Base-by-base conservation (phyloP, 345 rosid species). In the Populus pruinosa region DNA sequence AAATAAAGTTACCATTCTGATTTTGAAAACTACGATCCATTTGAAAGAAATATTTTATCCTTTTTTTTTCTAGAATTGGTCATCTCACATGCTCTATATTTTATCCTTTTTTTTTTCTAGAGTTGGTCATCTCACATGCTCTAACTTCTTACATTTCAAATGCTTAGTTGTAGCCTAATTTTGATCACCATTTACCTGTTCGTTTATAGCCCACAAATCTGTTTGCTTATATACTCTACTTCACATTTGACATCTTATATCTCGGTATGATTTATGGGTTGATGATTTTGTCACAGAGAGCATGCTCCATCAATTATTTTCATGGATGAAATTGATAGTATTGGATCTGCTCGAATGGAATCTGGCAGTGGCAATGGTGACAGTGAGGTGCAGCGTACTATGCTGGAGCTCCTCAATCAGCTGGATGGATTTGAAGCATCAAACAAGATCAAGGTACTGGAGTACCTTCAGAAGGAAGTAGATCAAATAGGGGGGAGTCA, bases 291-390 rank as follows among this genome's bases (percentile, higher is more conserved):
- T 55, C 71, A 66, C 82, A 96, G 97, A 91, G 99, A 96, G 80
- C 99, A 96, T 69, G 92, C 95, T 69, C 99, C 99, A 50, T 96
- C 99, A 4, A 96, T 94, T 79, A 96, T 96, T 69, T 96, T 92
- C 84, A 96, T 96, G 99, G 98, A 96, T 68, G 98, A 92, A 83
- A 96, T 96, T 5, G 99, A 96, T 79, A 94, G 99, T 79, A 96
- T 96, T 23, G 99, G 98, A 77, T 96, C 99, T 77, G 92, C 99
- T 77, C 90, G 99, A 82, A 96, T 96, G 98, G 99, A 96, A 83
- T 96, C 99, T 86, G 99, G 99, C 41, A 96, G 99, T 82, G 98
- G 99, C 59, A 96, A 91, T 77, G 97, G 99, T 63, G 99, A 96
- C 81, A 94, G 97, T 82, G 98, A 96, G 86, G 99, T 94, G 75